Evolutionary conservation across 2,329 filamentous ascomycete genomes (phyloP).

Genomic region (Pochonia chlamydosporia): DNA sequence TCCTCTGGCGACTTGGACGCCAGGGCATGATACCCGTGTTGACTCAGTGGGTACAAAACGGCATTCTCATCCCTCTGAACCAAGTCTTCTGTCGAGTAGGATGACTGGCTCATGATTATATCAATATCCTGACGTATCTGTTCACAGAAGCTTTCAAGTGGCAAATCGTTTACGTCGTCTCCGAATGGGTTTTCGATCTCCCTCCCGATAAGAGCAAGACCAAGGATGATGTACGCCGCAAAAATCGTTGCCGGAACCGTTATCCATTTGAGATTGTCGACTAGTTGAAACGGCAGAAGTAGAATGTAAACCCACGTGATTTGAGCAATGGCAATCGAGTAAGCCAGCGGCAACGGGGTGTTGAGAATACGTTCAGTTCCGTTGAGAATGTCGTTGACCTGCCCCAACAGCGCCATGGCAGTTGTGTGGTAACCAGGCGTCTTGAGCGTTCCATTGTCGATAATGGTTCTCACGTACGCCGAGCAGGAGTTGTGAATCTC

Average conservation of each 20-base stretch:
- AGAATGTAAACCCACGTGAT: conserved; percentile 74
- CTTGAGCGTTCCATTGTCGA: conserved; percentile 42
- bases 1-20: neutral
- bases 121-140: conserved; percentile 71
- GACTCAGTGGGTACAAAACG: neutral
- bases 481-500: conserved; percentile 64
- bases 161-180: conserved; percentile 74
- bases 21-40: neutral
- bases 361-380: conserved; percentile 68
- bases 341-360: conserved; percentile 67
- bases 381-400: conserved; percentile 59
- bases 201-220: conserved; percentile 52
- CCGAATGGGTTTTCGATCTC: conserved; percentile 86
- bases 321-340: conserved; percentile 69
- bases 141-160: conserved; percentile 69
- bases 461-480: conserved; percentile 52
- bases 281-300: conserved; percentile 67
- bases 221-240: conserved; percentile 46
- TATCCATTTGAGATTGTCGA: conserved; percentile 50
- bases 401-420: conserved; percentile 43
- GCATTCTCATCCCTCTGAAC: neutral
- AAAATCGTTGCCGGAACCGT: conserved; percentile 42
- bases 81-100: neutral
- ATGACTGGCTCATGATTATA: conserved; percentile 52
- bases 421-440: conserved; percentile 46